These are phyloP conservation scores for Candida sp. DNA, from an alignment of 1,139 yeast species.

Conservation along the genomic window DNA sequence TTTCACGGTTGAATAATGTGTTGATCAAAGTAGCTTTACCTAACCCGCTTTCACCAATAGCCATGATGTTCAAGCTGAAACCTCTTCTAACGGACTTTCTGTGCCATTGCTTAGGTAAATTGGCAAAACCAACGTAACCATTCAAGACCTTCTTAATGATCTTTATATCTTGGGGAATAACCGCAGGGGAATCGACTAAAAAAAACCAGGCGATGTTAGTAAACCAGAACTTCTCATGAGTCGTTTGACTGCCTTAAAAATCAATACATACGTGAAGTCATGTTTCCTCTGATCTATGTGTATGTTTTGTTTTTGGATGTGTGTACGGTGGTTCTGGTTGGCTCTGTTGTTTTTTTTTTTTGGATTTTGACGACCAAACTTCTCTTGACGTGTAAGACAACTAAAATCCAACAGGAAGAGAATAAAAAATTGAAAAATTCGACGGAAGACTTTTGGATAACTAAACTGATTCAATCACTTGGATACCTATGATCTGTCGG, in stretches of 20 bases:
- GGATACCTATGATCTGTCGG: not conserved
- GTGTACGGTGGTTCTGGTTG: not conserved
- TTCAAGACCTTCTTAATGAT: conserved; percentile 82
- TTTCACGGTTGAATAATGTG: conserved; percentile 84
- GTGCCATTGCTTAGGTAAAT: conserved; percentile 99
- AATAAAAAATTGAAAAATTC: not conserved
- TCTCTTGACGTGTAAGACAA: not conserved
- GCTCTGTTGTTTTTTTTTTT: too few species aligned
- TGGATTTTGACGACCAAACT: conserved; percentile 2
- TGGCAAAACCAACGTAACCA: conserved; percentile 97
- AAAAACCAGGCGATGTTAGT: not conserved
- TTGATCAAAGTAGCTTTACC: conserved; percentile 95
- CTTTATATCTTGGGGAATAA: conserved; percentile 41
- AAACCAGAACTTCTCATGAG: conserved; percentile 12
- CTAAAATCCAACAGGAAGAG: not conserved
- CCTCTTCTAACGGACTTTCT: conserved; percentile 94
- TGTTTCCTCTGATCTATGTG: conserved; percentile 2
- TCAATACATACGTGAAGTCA: conserved; percentile 13
- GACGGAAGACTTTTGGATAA: not conserved
- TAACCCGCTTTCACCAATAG: conserved; percentile 90
- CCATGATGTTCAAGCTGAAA: conserved; percentile 87
- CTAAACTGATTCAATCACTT: not conserved
- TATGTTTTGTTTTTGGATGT: conserved; percentile 1
- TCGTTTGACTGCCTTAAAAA: not conserved
- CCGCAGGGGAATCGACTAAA: conserved; percentile 8